Evolutionary conservation across 768 basidiomycete species (phyloP).

Genomic region (Pleurotus citrinopileatus): DNA sequence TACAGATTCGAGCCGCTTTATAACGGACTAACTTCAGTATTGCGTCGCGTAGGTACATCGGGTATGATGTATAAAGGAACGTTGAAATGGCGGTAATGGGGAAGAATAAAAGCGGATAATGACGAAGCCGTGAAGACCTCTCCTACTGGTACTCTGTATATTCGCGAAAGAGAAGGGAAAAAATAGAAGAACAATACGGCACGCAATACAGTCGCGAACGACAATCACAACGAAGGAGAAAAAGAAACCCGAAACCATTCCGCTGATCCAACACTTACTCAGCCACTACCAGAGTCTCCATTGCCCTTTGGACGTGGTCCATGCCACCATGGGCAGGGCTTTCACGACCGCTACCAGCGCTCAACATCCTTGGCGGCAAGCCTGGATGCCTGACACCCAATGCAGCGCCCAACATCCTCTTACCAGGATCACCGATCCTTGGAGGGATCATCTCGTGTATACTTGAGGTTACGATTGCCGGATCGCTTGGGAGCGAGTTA

Average conservation of each 20-base stretch:
- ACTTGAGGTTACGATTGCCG: constrained; percentile 64
- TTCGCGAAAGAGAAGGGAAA: constrained; percentile 3
- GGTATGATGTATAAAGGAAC: background rate
- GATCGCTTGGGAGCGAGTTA: constrained; percentile 50
- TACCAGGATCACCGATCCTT: constrained; percentile 84
- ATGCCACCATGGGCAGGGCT: constrained; percentile 43
- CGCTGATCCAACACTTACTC: constrained; percentile 39
- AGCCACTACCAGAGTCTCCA: constrained; percentile 71
- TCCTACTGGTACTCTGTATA: constrained; percentile 9
- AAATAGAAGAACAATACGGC: background rate
- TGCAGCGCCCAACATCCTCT: constrained; percentile 85
- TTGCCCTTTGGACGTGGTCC: constrained; percentile 69
- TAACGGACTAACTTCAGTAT: background rate
- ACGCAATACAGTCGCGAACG: constrained; percentile 1
- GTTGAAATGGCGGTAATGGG: background rate
- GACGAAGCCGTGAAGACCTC: constrained; percentile 3
- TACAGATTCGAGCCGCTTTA: background rate
- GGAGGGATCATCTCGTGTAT: constrained; percentile 46
- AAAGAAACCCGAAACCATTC: background rate
- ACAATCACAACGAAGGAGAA: constrained; percentile 7
- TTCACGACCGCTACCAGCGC: constrained; percentile 35
- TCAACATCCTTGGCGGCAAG: constrained; percentile 59
- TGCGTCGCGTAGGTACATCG: background rate
- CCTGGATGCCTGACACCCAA: constrained; percentile 81
- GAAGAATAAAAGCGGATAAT: background rate